Percentiles rank a stretch among this genome's conserved stretches.
phyloP scores from a whole-genome alignment of 257 asterid genomes.

The Solanum peruvianum region DNA sequence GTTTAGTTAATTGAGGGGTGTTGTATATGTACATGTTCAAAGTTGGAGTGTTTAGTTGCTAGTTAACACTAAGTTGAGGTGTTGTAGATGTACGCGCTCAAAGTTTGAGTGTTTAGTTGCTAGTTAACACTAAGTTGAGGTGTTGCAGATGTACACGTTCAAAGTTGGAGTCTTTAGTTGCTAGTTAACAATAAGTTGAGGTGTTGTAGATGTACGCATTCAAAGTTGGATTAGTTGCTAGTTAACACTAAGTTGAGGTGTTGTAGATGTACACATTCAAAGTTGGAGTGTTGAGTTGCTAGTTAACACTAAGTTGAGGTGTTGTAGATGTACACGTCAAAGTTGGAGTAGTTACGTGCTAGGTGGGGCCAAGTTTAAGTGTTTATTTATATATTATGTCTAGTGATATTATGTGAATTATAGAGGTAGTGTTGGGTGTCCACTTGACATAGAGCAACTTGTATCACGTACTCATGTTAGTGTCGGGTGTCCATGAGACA shows the following conservation, averaged over 20 bases:
- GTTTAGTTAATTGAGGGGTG: neutral
- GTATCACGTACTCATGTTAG: neutral
- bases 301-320: too few relatives aligned
- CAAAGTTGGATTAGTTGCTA: too few relatives aligned
- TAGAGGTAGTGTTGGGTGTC: neutral
- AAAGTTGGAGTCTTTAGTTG: too few relatives aligned
- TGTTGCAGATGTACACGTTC: neutral
- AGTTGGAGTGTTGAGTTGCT: too few relatives aligned
- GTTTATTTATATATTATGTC: neutral
- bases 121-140: neutral
- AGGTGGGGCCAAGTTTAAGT: neutral
- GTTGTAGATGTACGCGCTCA: neutral
- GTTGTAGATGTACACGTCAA: too few relatives aligned
- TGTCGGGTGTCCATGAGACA: neutral
- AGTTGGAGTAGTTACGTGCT: neutral
- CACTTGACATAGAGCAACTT: neutral
- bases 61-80: neutral
- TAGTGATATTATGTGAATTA: neutral
- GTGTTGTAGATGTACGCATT: too few relatives aligned
- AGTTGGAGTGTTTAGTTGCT: neutral
- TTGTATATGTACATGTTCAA: too few relatives aligned
- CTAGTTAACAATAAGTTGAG: too few relatives aligned
- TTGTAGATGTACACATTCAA: too few relatives aligned
- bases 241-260: too few relatives aligned
- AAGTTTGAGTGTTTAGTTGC: neutral